A percentile compares a stretch with the other conserved stretches of the same genome.
Evolutionary conservation across 2,329 filamentous ascomycete species (phyloP).

Genomic region (Colletotrichum euphorbiae): DNA sequence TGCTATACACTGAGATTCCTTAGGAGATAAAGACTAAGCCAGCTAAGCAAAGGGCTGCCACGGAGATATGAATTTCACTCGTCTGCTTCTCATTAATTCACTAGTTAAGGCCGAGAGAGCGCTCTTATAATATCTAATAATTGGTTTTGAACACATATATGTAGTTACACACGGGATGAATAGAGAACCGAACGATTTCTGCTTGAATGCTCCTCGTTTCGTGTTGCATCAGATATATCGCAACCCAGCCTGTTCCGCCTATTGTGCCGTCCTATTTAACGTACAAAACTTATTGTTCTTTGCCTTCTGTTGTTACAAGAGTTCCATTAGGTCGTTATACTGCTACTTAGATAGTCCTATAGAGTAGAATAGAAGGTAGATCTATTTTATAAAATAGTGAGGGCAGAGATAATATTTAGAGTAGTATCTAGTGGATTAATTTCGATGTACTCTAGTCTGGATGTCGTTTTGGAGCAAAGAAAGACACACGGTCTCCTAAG

Average conservation of each 20-base stretch:
- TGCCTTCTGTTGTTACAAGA: not conserved
- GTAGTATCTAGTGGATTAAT: not conserved
- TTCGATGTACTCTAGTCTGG: not conserved
- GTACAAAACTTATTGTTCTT: conserved; percentile 5
- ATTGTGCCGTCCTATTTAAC: not conserved
- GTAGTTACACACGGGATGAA: not conserved
- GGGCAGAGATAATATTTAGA: not conserved
- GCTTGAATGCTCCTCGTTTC: not conserved
- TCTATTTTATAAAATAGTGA: not conserved
- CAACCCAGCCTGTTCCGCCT: not conserved
- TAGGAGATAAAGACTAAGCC: not conserved
- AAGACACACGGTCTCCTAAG: not conserved
- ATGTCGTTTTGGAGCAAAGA: not conserved
- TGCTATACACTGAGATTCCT: not conserved
- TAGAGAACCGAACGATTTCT: conserved; percentile 1
- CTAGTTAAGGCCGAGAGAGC: not conserved
- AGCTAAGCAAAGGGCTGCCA: not conserved
- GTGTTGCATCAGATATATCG: not conserved
- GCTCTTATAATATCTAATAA: conserved; percentile 3
- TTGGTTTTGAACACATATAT: not conserved
- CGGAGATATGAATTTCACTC: not conserved
- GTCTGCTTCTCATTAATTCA: not conserved
- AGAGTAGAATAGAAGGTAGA: not conserved
- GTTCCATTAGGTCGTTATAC: conserved; percentile 5
- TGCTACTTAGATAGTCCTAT: not conserved